Base-by-base conservation (phyloP, 2,329 filamentous ascomycete genomes). In the Fusarium algeriense region DNA sequence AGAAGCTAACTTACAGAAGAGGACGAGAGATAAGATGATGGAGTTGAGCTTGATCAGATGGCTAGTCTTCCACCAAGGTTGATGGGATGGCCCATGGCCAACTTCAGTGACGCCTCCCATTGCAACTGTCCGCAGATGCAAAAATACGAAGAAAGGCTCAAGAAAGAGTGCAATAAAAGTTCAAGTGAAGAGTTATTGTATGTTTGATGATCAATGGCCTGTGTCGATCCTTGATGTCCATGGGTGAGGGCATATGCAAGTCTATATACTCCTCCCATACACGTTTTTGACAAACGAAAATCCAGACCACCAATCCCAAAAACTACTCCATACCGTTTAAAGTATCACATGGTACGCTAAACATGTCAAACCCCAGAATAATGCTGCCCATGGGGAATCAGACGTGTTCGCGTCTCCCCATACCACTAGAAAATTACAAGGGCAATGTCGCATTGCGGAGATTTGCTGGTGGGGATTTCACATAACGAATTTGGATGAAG, bases 311-410 rank as follows among this genome's bases (percentile, higher is more conserved):
- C 23, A 12, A 4, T 23, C 37, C 17, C 26, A n/a, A 15, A 44
- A n/a, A 28, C 10, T 20, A 32, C 35, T 52, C 45, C 45, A 53
- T 5, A 2, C 49, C 20, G 15, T 56, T 58, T 30, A 44, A 26
- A 2, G 23, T 37, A 2, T 60, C 57, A 60, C 57, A 60, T 60
- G 57, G 57, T 32, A 34, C 57, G 20, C 49, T 60, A 55, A 4
- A 7, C 37, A 32, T 60, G 34, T 23, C 56, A 45, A 46, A 38
- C 64, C 61, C 61, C 61, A 46, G 64, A 57, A 23, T 52, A 32
- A 17, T 34, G 5, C 37, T 63, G 44, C 61, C 64, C 64, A 66
- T 54, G 64, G 64, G 64, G 64, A 60, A 67, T 67, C 46, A 54
- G 35, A 60, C 64, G 61, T 66, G 66, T 32, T 60, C 34, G 44